These are phyloP conservation scores for Actinomortierella ambigua DNA, from an alignment of 371 early-diverging fungal genomes.

Conservation along the genomic window DNA sequence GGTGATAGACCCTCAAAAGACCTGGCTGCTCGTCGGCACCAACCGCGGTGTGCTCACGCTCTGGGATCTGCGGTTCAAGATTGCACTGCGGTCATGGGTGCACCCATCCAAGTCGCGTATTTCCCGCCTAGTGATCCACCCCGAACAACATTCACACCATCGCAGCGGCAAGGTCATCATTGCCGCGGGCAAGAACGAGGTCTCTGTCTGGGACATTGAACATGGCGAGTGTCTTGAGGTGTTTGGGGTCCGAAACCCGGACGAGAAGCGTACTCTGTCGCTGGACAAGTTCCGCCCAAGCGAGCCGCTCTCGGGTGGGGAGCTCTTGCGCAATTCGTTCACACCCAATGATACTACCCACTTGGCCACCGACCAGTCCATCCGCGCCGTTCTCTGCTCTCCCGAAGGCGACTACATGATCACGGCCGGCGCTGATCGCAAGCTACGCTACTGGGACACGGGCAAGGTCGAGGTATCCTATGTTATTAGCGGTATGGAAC, in stretches of 20 bases:
- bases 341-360: slow-evolving; percentile 59
- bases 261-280: slow-evolving; percentile 59
- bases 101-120: slow-evolving; percentile 80
- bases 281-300: slow-evolving; percentile 59
- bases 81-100: slow-evolving; percentile 77
- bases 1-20: slow-evolving; percentile 64
- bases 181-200: slow-evolving; percentile 76
- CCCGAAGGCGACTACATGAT: slow-evolving; percentile 69
- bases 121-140: slow-evolving; percentile 59
- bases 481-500: slow-evolving; percentile 72
- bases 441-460: slow-evolving; percentile 84
- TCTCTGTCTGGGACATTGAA: slow-evolving; percentile 87
- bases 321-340: slow-evolving; percentile 55
- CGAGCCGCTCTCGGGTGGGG: slow-evolving; percentile 58
- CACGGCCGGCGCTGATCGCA: slow-evolving; percentile 83
- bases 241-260: slow-evolving; percentile 62
- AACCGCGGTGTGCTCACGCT: slow-evolving; percentile 80
- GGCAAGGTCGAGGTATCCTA: slow-evolving; percentile 69
- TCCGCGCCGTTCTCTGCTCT: slow-evolving; percentile 60
- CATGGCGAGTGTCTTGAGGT: slow-evolving; percentile 74
- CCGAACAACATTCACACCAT: slow-evolving; percentile 52
- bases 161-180: slow-evolving; percentile 59
- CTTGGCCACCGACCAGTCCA: slow-evolving; percentile 55
- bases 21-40: slow-evolving; percentile 83
- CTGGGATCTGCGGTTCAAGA: slow-evolving; percentile 86